Conservation (phyloP, 768 basidiomycete genomes). For the Pleurotus cornucopiae region DNA sequence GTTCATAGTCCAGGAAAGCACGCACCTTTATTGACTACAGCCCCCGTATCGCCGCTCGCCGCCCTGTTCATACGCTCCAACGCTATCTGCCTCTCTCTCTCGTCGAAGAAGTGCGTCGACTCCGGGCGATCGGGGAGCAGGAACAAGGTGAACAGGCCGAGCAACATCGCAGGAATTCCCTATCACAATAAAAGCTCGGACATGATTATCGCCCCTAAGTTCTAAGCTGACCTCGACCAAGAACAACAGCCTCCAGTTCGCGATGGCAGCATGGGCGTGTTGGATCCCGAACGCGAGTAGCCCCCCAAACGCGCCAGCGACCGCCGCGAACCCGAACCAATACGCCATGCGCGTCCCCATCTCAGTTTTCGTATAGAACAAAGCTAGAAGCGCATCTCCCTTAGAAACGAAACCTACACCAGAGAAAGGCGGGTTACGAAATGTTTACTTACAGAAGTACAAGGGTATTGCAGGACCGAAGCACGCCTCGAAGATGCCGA, state of each 20-base stretch:
- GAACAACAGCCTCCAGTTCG: conserved; percentile 63
- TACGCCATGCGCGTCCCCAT: conserved; percentile 74
- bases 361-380: conserved; percentile 74
- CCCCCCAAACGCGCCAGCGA: conserved; percentile 85
- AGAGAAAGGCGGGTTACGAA: too few relatives aligned
- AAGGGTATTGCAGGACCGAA: conserved; percentile 77
- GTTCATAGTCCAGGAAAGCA: not conserved
- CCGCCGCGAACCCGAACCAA: conserved; percentile 83
- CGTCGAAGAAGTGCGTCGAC: conserved; percentile 54
- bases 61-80: conserved; percentile 65
- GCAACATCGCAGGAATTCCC: conserved; percentile 65
- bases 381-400: conserved; percentile 36
- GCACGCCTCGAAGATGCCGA: conserved; percentile 77
- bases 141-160: conserved; percentile 52
- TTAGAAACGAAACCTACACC: too few relatives aligned
- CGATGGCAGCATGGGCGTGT: conserved; percentile 43
- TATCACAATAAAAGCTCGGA: conserved; percentile 15
- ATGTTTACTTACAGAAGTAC: conserved; percentile 53
- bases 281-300: conserved; percentile 79
- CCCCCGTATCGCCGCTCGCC: conserved; percentile 61
- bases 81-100: conserved; percentile 54
- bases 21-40: conserved; percentile 57
- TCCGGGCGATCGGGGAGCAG: conserved; percentile 71
- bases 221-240: conserved; percentile 55
- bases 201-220: not conserved